Conservation (phyloP, 257 asterid species). For the Misopates orontium region DNA sequence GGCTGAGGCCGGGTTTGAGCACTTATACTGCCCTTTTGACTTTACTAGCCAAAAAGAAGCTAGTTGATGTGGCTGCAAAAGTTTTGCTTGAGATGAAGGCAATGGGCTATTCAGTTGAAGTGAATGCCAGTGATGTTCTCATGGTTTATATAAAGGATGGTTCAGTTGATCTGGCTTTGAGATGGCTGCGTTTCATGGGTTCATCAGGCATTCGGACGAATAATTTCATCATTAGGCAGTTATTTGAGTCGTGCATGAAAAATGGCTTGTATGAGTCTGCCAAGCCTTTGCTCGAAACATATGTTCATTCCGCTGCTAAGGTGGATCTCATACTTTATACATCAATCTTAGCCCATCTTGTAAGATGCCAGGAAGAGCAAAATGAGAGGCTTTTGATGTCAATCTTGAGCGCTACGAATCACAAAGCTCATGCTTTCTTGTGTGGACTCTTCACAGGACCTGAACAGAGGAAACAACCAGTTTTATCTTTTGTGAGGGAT, state of each 20-base stretch:
- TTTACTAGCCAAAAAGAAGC: slow-evolving; percentile 87
- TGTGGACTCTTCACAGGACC: slow-evolving; percentile 95
- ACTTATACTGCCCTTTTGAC: slow-evolving; percentile 75
- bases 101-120: slow-evolving; percentile 95
- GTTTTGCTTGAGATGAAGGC: slow-evolving; percentile 95
- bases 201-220: slow-evolving; percentile 89
- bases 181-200: slow-evolving; percentile 96
- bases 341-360: slow-evolving; percentile 83
- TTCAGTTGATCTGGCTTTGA: slow-evolving; percentile 85
- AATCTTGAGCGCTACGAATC: slow-evolving; percentile 80
- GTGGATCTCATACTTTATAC: slow-evolving; percentile 95
- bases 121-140: slow-evolving; percentile 93
- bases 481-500: slow-evolving; percentile 82
- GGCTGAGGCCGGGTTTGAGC: slow-evolving; percentile 83
- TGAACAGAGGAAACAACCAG: slow-evolving; percentile 86
- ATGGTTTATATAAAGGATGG: slow-evolving; percentile 94
- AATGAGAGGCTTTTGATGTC: slow-evolving; percentile 94
- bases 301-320: slow-evolving; percentile 69
- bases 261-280: slow-evolving; percentile 82
- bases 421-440: slow-evolving; percentile 82
- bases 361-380: slow-evolving; percentile 88
- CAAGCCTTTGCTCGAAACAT: slow-evolving; percentile 88
- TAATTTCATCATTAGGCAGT: slow-evolving; percentile 90
- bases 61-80: slow-evolving; percentile 94
- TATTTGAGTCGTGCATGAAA: slow-evolving; percentile 96